These are phyloP conservation scores for Cryphonectria carpinicola DNA, from an alignment of 2,329 filamentous ascomycete genomes.

Conservation along the genomic window DNA sequence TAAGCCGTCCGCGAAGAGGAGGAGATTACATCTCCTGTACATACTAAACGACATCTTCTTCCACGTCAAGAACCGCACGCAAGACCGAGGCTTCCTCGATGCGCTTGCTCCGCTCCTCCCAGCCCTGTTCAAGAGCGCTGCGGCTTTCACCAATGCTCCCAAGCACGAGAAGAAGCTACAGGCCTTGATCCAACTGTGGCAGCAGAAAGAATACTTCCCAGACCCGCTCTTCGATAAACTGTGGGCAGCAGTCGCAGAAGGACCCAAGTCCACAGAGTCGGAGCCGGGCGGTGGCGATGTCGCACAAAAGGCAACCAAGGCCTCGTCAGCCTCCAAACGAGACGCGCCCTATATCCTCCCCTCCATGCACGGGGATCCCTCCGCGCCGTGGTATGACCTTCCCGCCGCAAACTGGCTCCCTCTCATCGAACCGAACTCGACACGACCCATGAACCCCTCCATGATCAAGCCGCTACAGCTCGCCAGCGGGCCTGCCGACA, in stretches of 20 bases:
- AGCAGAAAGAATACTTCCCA: conserved; percentile 65
- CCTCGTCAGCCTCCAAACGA: conserved; percentile 17
- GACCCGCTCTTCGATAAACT: conserved; percentile 59
- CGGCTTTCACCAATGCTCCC: conserved; percentile 62
- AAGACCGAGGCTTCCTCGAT: conserved; percentile 55
- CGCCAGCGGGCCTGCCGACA: conserved; percentile 68
- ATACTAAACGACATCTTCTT: conserved; percentile 79
- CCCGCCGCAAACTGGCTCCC: conserved; percentile 82
- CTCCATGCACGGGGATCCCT: conserved; percentile 73
- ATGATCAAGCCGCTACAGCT: conserved; percentile 75
- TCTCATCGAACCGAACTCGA: conserved; percentile 76
- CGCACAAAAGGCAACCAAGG: conserved; percentile 47
- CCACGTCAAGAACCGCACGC: conserved; percentile 61
- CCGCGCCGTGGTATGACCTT: conserved; percentile 77
- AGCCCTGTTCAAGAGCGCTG: conserved; percentile 62
- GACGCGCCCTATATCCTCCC: conserved; percentile 73
- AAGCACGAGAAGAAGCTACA: conserved; percentile 69
- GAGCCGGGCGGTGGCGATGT: conserved; percentile 32
- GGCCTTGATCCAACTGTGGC: conserved; percentile 71
- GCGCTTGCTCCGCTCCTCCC: conserved; percentile 63
- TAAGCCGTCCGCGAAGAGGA: conserved; percentile 65
- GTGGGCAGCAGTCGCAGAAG: conserved; percentile 56
- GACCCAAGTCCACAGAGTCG: conserved; percentile 38
- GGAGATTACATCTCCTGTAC: conserved; percentile 76
- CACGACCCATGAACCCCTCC: conserved; percentile 71